Percentiles rank a stretch among this genome's conserved stretches.
Conservation (phyloP, 2,329 filamentous ascomycete species). For the Cladosporium phlei region DNA sequence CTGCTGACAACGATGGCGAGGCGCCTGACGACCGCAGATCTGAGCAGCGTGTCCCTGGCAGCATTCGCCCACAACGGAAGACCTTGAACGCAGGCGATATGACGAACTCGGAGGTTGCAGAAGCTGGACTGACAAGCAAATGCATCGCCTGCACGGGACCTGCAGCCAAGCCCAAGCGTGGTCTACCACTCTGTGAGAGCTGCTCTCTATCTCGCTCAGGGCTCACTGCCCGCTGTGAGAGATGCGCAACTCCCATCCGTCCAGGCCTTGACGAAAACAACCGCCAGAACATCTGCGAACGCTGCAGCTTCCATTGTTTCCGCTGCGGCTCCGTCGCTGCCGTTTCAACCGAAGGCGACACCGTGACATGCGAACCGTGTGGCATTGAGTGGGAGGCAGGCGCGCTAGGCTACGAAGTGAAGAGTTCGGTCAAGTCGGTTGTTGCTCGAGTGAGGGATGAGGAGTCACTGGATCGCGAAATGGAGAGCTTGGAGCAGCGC, state of each 20-base stretch:
- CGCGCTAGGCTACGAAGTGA: conserved; percentile 35
- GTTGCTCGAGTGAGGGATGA: background rate
- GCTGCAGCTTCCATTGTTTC: conserved; percentile 40
- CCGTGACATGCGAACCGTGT: conserved; percentile 32
- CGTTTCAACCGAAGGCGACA: conserved; percentile 18
- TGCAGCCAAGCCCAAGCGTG: conserved; percentile 18
- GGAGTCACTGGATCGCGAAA: background rate
- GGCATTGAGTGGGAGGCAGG: conserved; percentile 34
- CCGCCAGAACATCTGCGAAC: conserved; percentile 33
- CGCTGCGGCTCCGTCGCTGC: conserved; percentile 31
- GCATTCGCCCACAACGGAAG: conserved; percentile 23
- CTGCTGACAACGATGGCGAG: conserved; percentile 31
- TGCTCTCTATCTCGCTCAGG: conserved; percentile 9
- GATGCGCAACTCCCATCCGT: conserved; percentile 19
- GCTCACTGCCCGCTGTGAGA: conserved; percentile 14
- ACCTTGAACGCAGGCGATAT: conserved; percentile 13
- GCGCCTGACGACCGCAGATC: conserved; percentile 38
- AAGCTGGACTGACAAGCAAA: conserved; percentile 27
- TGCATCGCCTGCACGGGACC: conserved; percentile 33
- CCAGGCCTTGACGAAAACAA: conserved; percentile 9
- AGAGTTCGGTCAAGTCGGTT: background rate
- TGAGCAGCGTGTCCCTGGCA: conserved; percentile 39
- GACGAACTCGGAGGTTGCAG: conserved; percentile 15
- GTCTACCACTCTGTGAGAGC: conserved; percentile 11
- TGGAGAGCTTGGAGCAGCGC: conserved; percentile 8